phyloP scores from a whole-genome alignment of 441 rosid genomes.

The Eutrema salsugineum region DNA sequence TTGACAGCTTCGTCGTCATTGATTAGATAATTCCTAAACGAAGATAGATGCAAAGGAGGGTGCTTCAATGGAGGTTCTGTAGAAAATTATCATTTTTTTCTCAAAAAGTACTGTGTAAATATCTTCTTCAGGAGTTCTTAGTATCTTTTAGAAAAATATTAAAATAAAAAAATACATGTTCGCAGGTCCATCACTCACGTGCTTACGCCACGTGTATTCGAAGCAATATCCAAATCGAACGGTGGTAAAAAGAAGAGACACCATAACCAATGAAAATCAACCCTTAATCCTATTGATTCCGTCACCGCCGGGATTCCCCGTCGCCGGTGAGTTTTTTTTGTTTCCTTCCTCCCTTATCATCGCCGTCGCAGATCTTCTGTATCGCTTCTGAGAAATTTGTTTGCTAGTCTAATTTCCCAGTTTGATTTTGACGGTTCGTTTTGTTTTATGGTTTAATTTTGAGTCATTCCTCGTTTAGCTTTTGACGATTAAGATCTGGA shows the following conservation, averaged over 20 bases:
- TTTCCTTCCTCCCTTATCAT: background rate
- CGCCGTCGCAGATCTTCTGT: background rate
- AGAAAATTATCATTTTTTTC: background rate
- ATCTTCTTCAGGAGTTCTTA: conserved; percentile 11
- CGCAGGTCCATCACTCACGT: background rate
- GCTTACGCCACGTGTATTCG: conserved; percentile 18
- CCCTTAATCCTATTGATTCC: background rate
- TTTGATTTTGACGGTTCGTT: background rate
- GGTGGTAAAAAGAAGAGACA: conserved; percentile 1
- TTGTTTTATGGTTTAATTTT: background rate
- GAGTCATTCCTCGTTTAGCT: background rate
- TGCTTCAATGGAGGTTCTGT: conserved; percentile 29
- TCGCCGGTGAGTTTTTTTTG: conserved; percentile 15
- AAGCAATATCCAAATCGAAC: conserved; percentile 29
- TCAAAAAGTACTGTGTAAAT: background rate
- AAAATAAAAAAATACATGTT: background rate
- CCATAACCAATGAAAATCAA: background rate
- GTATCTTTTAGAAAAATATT: background rate
- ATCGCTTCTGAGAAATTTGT: background rate
- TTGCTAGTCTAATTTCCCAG: background rate
- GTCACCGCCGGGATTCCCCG: conserved; percentile 4
- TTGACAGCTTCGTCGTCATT: conserved; percentile 62
- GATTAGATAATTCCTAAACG: background rate
- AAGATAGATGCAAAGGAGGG: conserved; percentile 1
- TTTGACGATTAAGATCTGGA: background rate